Evolutionary conservation across 1,284 basidiomycete species (phyloP), one percentile per base, ranked within the genome.

Genomic region (Ceratobasidium sp.): DNA sequence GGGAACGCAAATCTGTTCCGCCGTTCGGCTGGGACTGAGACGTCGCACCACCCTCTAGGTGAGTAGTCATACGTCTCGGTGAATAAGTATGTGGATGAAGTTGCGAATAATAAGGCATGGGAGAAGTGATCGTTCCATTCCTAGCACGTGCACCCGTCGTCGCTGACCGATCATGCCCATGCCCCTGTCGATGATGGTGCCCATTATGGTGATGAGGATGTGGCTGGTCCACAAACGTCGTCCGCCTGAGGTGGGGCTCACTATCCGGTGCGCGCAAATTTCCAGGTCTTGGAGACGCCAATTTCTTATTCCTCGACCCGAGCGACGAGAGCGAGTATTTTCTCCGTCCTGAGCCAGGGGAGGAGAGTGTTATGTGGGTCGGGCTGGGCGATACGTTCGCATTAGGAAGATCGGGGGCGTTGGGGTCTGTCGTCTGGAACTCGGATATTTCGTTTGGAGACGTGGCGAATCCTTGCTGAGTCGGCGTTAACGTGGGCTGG

Each of bases 81-180:
- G 36, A 5, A 41, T 41, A 41, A 4, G 6, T 11, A 41, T 41
- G 36, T 2, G 31, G 31, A 36, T 29, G 56, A 1, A 71, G 54
- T 17, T 60, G 22, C 14, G 67, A 45, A 50, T 59, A 29, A 4
- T 54, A 54, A 1, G 24, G 45, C 44, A 48, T 53, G 14, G 67
- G 67, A 29, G 67, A 59, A 4, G 67, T 71, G 27, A 71, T 71
- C 9, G 67, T 71, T 47, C 67, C 67, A 36, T 71, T 71, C 29
- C 67, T 54, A 1, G 54, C 67, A 14, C 67, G 67, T 9, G 48
- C n/a, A n/a, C n/a, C n/a, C n/a, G n/a, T n/a, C 15, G 54, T 24
- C 22, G 67, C 6, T 45, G 67, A 7, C 41, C 41, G 31, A 45
- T 50, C 17, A 56, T 47, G 17, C 60, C 60, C 45, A 63, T 41